Conservation (phyloP, 2,329 filamentous ascomycete genomes). For the Septoria petroselini region DNA sequence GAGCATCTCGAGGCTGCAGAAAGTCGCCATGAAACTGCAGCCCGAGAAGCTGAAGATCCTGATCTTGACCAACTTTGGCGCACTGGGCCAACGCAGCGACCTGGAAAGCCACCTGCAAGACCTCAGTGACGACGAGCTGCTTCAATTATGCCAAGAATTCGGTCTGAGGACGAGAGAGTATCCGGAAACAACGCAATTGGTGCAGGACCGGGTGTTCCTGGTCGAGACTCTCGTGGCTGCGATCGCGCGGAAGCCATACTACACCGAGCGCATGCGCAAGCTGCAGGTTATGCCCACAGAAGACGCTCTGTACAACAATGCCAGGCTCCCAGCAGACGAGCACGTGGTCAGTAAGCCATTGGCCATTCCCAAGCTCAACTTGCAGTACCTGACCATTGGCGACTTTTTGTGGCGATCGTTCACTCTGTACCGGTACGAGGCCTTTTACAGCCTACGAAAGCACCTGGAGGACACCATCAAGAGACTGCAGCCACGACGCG, state of each 20-base stretch:
- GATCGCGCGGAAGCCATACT: conserved; percentile 75
- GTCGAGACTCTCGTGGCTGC: conserved; percentile 70
- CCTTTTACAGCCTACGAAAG: conserved; percentile 89
- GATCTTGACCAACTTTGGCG: conserved; percentile 86
- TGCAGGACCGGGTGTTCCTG: conserved; percentile 61
- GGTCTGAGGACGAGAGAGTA: conserved; percentile 75
- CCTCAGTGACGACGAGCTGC: conserved; percentile 71
- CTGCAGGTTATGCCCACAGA: conserved; percentile 83
- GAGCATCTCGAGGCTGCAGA: conserved; percentile 72
- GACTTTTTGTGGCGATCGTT: conserved; percentile 98
- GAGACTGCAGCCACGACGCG: conserved; percentile 66
- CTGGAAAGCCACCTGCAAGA: conserved; percentile 70
- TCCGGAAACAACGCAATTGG: conserved; percentile 65
- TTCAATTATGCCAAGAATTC: conserved; percentile 65
- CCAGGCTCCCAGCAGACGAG: conserved; percentile 73
- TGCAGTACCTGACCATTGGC: conserved; percentile 91
- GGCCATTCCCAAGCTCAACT: conserved; percentile 87
- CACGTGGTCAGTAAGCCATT: conserved; percentile 86
- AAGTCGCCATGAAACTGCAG: conserved; percentile 74
- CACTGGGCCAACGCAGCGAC: conserved; percentile 76
- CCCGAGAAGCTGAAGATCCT: conserved; percentile 88
- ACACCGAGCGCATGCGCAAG: conserved; percentile 71
- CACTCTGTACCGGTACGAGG: conserved; percentile 80
- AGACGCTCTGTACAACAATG: conserved; percentile 71
- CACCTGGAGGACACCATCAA: conserved; percentile 82